Conservation (phyloP, 345 rosid species). For the Linum trigynum region DNA sequence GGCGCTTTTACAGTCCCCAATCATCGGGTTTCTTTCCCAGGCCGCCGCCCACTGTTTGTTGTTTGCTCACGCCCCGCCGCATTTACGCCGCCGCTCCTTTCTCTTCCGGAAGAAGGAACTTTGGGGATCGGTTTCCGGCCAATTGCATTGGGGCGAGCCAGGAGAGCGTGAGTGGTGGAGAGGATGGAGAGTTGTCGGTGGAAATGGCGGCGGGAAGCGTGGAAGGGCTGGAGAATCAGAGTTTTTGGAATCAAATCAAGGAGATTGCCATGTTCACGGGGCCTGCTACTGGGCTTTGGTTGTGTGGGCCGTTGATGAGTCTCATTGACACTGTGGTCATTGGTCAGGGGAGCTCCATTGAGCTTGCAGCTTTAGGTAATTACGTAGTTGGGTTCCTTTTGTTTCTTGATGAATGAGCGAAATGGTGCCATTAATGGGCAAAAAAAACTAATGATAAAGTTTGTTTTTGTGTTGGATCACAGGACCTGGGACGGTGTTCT, state of each 20-base stretch:
- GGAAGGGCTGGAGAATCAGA: conserved; percentile 7
- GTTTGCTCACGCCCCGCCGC: neutral
- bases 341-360: conserved; percentile 11
- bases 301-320: conserved; percentile 9
- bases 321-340: conserved; percentile 8
- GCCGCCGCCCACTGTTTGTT: neutral
- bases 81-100: neutral
- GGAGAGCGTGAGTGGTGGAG: neutral
- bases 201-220: neutral
- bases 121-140: neutral
- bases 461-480: neutral
- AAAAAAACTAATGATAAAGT: neutral
- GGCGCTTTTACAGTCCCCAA: neutral
- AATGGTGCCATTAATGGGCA: neutral
- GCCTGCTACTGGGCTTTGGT: conserved; percentile 8
- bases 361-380: conserved; percentile 8
- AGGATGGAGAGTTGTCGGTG: neutral
- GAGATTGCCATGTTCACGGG: conserved; percentile 8
- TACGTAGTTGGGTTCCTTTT: neutral
- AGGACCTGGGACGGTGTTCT: conserved; percentile 50
- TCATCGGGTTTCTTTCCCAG: neutral
- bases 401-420: neutral
- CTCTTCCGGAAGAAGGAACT: neutral
- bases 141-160: neutral
- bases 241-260: conserved; percentile 6